phyloP scores from a whole-genome alignment of 768 basidiomycete species.

The Tulasnella sp. region DNA sequence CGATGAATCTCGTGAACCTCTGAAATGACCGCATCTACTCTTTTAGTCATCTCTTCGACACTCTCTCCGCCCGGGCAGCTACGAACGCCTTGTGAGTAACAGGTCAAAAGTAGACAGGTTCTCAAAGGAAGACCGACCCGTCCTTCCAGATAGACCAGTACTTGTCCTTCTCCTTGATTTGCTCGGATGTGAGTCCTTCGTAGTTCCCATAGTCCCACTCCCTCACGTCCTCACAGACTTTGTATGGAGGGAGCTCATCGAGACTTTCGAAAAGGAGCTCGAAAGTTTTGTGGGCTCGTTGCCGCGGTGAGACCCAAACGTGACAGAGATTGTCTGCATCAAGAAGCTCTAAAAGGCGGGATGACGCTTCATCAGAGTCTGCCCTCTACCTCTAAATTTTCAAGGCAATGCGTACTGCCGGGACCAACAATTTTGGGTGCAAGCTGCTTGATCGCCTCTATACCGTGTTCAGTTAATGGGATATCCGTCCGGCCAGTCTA shows the following conservation, averaged over 20 bases:
- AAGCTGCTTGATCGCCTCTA: constrained; percentile 66
- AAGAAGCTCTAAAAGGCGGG: constrained; percentile 59
- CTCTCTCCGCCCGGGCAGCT: constrained; percentile 80
- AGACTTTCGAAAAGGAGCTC: constrained; percentile 70
- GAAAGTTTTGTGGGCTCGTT: constrained; percentile 84
- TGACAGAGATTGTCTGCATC: constrained; percentile 77
- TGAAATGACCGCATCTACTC: constrained; percentile 75
- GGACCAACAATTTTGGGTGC: constrained; percentile 72
- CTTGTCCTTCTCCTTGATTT: constrained; percentile 66
- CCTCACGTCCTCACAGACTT: constrained; percentile 65
- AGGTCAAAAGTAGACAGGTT: no score
- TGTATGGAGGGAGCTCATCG: constrained; percentile 54
- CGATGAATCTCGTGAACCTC: constrained; percentile 78
- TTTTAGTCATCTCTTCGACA: constrained; percentile 71
- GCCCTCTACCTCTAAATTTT: background rate
- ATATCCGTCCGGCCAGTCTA: constrained; percentile 91
- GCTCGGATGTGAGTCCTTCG: constrained; percentile 76
- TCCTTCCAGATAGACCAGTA: constrained; percentile 86
- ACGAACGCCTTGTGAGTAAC: background rate
- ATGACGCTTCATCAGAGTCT: background rate
- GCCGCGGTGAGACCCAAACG: constrained; percentile 81
- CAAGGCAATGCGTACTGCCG: constrained; percentile 60
- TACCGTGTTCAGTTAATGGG: constrained; percentile 77
- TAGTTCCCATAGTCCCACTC: constrained; percentile 89
- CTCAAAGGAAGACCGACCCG: constrained; percentile 52